phyloP scores from a whole-genome alignment of 2,329 filamentous ascomycete genomes.

The Blastomyces emzantsi region DNA sequence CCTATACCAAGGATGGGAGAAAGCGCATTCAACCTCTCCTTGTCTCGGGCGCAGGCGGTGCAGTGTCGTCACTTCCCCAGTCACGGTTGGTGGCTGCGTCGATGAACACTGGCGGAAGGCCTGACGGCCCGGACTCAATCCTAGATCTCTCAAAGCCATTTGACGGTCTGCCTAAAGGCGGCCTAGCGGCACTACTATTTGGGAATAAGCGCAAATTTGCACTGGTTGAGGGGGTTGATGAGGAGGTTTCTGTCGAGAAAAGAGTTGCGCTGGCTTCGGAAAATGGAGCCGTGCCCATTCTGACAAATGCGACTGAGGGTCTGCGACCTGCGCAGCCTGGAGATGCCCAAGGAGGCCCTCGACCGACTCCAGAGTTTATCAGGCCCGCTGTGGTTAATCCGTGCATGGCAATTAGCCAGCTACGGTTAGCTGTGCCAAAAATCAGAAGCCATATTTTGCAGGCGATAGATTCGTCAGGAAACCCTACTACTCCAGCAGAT shows the following conservation, averaged over 20 bases:
- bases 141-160: slow-evolving; percentile 90
- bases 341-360: slow-evolving; percentile 43
- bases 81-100: slow-evolving; percentile 75
- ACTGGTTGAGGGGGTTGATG: slow-evolving; percentile 59
- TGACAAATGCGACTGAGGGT: slow-evolving; percentile 68
- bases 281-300: slow-evolving; percentile 62
- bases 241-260: slow-evolving; percentile 55
- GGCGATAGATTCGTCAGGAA: slow-evolving; percentile 55
- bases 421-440: slow-evolving; percentile 79
- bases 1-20: slow-evolving; percentile 92
- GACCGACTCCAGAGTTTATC: slow-evolving; percentile 70
- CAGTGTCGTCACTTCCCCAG: slow-evolving; percentile 79
- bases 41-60: slow-evolving; percentile 79
- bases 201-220: slow-evolving; percentile 87
- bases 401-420: slow-evolving; percentile 68
- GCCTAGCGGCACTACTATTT: slow-evolving; percentile 72
- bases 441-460: slow-evolving; percentile 74
- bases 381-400: slow-evolving; percentile 82
- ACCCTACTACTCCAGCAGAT: slow-evolving; percentile 32
- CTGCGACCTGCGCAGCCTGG: slow-evolving; percentile 62
- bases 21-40: slow-evolving; percentile 89
- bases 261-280: slow-evolving; percentile 50
- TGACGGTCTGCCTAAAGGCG: slow-evolving; percentile 84
- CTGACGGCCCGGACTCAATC: slow-evolving; percentile 68
- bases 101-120: slow-evolving; percentile 52